Percentiles rank a stretch among this genome's conserved stretches.
Conservation (phyloP, 2,329 filamentous ascomycete genomes). For the Xylariaceae sp. region DNA sequence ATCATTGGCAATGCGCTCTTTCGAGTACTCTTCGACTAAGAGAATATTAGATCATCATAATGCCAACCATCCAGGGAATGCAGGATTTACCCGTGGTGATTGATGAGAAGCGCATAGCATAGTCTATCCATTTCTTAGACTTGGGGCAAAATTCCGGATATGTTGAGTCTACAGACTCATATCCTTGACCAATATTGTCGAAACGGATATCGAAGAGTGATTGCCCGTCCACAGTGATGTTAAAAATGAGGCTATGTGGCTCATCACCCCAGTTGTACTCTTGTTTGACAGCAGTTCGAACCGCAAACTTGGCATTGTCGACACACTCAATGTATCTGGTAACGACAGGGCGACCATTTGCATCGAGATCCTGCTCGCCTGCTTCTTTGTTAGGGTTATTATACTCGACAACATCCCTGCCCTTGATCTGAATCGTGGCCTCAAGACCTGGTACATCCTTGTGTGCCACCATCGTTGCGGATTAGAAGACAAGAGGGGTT, state of each 20-base stretch:
- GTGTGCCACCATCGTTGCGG: constrained; percentile 1
- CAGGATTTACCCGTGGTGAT: constrained; percentile 24
- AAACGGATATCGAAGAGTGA: too few relatives aligned
- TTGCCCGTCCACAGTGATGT: too few relatives aligned
- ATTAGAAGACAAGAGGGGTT: too few relatives aligned
- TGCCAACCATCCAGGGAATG: neutral
- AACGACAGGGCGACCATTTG: constrained; percentile 11
- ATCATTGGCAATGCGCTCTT: constrained; percentile 21
- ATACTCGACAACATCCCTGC: constrained; percentile 22
- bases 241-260: constrained; percentile 10
- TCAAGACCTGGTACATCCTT: constrained; percentile 5
- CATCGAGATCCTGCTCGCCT: constrained; percentile 6
- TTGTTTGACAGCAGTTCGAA: constrained; percentile 12
- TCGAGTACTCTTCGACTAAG: constrained; percentile 20
- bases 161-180: too few relatives aligned
- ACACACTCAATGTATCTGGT: constrained; percentile 31
- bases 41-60: neutral
- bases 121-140: too few relatives aligned
- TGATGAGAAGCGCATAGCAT: too few relatives aligned
- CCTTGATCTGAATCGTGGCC: constrained; percentile 14
- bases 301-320: constrained; percentile 23
- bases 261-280: constrained; percentile 23
- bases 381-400: constrained; percentile 18
- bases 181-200: too few relatives aligned
- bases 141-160: too few relatives aligned